Evolutionary conservation across 2,329 filamentous ascomycete genomes (phyloP).

Genomic region (Diaporthe sp.): DNA sequence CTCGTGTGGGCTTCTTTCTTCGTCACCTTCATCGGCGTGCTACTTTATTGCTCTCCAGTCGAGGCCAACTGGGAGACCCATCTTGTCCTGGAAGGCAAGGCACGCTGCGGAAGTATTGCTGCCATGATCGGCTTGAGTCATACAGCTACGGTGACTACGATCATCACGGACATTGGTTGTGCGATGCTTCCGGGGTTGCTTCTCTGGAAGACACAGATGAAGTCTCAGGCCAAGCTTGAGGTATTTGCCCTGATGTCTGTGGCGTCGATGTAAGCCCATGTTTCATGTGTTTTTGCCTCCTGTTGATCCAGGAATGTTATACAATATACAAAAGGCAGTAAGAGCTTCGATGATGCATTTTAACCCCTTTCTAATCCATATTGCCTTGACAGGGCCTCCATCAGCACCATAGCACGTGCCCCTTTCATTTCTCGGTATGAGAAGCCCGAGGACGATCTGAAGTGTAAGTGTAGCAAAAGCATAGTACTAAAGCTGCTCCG

Average conservation of each 20-base stretch:
- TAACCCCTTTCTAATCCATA: neutral
- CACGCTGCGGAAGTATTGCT: neutral
- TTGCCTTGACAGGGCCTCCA: conserved; percentile 42
- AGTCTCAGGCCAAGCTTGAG: conserved; percentile 42
- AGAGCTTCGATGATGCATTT: neutral
- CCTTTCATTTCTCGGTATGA: conserved; percentile 45
- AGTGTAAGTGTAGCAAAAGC: conserved; percentile 39
- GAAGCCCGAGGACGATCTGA: conserved; percentile 42
- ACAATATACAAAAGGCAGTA: neutral
- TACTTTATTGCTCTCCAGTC: neutral
- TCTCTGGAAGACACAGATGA: conserved; percentile 30
- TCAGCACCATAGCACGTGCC: conserved; percentile 46
- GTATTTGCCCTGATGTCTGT: conserved; percentile 46
- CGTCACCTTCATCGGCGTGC: conserved; percentile 3
- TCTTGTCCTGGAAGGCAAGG: conserved; percentile 3
- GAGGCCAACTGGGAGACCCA: neutral
- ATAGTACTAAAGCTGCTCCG: neutral
- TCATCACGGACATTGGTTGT: neutral
- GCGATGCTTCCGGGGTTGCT: neutral
- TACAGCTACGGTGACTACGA: neutral
- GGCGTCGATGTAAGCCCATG: conserved; percentile 45
- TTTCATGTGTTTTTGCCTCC: neutral
- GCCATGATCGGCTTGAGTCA: conserved; percentile 22
- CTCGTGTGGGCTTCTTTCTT: conserved; percentile 9
- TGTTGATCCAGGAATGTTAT: too few species aligned